Evolutionary conservation across 2,329 filamentous ascomycete species (phyloP), one percentile per base, ranked within the genome.

Genomic region (Fusarium verrucosum): DNA sequence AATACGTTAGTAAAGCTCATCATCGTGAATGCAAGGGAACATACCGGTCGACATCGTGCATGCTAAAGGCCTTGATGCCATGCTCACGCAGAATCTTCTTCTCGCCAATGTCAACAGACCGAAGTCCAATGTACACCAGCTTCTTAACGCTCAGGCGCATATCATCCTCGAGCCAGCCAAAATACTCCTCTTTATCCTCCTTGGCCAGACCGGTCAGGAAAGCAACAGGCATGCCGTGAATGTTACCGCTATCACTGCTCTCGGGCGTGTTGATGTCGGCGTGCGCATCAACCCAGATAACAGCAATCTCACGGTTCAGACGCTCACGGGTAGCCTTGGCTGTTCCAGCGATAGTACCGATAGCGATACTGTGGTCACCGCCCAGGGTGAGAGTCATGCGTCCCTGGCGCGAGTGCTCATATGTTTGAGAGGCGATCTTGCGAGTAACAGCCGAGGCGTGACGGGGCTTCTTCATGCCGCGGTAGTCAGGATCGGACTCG

Each of bases 201-300:
- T 81, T 87, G 41, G 94, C 92, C 55, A 99, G 82, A 1, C 95
- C 92, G 0, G 93, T 94, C 68, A 97, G 78, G 79, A 98, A 99
- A 5, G 92, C 88, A 33, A 98, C 91, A 4, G 95, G 95, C 95
- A 99, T 99, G 70, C 95, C 95, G 80, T 99, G 95, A 65, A 99
- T 91, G 79, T 98, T 98, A 30, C 95, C 95, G 69, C 91, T 95
- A 37, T 85, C 91, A 67, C 90, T 94, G 43, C 87, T 90, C 85
- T 98, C 94, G 50, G 94, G 95, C 2, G 92, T 93, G 81, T 99
- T 99, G 83, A 99, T 97, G 78, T 99, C 95, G 51, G 94, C 90
- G 78, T 99, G 95, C 23, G 95, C 95, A 78, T 99, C 95, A 28
- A 99, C 95, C 95, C 95, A 99, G 77, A 99, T 96, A 56, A 99